phyloP scores from a whole-genome alignment of 352 stramenopile species.

The Pythium phragmiticola region DNA sequence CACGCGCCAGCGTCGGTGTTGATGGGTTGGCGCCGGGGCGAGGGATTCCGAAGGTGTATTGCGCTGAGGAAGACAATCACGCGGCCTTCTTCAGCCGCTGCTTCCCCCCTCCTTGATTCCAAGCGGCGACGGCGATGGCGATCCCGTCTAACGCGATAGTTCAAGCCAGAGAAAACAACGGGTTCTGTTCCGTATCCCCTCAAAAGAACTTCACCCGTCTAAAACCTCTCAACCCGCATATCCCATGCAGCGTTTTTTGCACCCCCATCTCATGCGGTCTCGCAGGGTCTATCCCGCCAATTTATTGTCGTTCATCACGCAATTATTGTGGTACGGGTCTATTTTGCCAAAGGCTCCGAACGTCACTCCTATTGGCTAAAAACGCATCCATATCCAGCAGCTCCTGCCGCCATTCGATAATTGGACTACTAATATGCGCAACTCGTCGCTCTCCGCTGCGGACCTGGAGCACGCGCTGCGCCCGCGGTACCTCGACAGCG shows the following conservation, averaged over 20 bases:
- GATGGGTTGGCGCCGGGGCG: not conserved
- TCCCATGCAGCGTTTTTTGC: not conserved
- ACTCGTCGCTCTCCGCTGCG: slow-evolving; percentile 10
- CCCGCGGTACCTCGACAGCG: slow-evolving; percentile 62
- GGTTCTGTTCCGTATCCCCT: not conserved
- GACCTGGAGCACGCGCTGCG: slow-evolving; percentile 42
- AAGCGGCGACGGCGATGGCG: slow-evolving; percentile 9
- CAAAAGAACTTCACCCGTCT: not conserved
- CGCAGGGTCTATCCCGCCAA: not conserved
- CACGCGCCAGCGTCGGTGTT: not conserved
- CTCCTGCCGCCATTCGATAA: not conserved
- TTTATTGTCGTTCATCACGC: not conserved
- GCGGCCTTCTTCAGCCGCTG: not conserved
- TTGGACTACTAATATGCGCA: slow-evolving; percentile 9
- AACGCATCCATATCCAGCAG: not conserved
- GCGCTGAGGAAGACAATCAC: not conserved
- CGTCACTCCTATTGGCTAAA: slow-evolving; percentile 18
- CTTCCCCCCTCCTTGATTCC: slow-evolving; percentile 9
- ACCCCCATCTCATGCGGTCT: not conserved
- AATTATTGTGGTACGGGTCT: slow-evolving; percentile 3
- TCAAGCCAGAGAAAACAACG: slow-evolving; percentile 23
- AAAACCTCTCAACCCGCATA: slow-evolving; percentile 14
- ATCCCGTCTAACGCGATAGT: slow-evolving; percentile 28
- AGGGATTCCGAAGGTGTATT: not conserved
- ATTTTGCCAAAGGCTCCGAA: not conserved